These are phyloP conservation scores for Salix dunnii DNA, from an alignment of 345 rosid species.

Conservation along the genomic window DNA sequence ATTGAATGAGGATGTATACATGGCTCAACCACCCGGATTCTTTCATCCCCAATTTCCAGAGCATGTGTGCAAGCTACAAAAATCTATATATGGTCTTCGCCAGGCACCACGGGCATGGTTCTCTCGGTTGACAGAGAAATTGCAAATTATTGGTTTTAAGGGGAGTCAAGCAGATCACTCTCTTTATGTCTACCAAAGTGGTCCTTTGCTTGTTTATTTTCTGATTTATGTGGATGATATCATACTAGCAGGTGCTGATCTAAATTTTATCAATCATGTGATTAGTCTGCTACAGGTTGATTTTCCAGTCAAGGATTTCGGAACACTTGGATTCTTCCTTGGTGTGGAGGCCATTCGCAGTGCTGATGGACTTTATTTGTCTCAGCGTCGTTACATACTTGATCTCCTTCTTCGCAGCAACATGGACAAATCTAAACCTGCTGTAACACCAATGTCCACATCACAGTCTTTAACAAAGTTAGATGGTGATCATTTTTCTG, in stretches of 20 bases:
- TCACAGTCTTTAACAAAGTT: no score
- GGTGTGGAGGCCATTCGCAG: no score
- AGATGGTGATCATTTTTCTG: no score
- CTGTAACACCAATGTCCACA: no score
- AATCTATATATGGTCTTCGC: background rate
- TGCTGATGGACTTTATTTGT: no score
- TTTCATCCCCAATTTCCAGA: background rate
- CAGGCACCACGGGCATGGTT: background rate
- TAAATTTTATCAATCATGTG: no score
- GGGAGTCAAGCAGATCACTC: background rate
- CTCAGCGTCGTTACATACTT: no score
- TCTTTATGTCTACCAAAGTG: rapidly evolving
- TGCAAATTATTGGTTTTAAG: background rate
- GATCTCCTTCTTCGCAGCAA: no score
- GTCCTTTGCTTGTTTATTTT: rapidly evolving
- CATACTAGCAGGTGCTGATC: background rate
- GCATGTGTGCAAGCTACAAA: background rate
- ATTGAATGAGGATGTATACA: background rate
- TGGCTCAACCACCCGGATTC: background rate
- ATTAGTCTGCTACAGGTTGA: no score
- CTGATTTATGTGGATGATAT: background rate
- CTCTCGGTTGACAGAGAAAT: rapidly evolving
- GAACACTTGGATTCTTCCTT: no score
- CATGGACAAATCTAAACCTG: no score
- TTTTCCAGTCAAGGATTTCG: no score